phyloP scores from a whole-genome alignment of 495 filamentous ascomycete species.

The Penicillium chermesinum region DNA sequence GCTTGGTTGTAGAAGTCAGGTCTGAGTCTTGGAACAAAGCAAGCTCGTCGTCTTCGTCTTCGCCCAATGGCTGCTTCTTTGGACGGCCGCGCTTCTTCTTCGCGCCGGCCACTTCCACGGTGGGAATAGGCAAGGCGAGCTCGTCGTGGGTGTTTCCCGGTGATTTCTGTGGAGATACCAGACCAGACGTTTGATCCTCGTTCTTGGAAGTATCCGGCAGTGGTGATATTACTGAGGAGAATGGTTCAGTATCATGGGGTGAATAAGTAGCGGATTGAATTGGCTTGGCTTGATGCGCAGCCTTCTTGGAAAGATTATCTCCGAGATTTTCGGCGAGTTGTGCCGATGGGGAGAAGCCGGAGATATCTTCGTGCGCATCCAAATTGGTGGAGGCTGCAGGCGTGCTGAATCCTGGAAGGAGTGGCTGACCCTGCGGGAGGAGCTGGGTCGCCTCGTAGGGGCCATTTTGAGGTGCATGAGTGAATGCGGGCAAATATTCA shows the following conservation, averaged over 20 bases:
- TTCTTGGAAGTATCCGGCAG: conserved; percentile 21
- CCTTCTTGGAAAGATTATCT: conserved; percentile 13
- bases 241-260: conserved; percentile 39
- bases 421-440: background rate
- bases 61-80: conserved; percentile 27
- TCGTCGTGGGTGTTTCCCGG: conserved; percentile 25
- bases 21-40: conserved; percentile 12
- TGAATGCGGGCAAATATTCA: background rate
- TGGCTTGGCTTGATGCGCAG: conserved; percentile 20
- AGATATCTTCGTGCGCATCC: background rate
- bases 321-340: conserved; percentile 4
- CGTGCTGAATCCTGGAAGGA: conserved; percentile 9
- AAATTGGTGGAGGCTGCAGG: conserved; percentile 5
- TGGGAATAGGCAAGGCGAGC: conserved; percentile 19
- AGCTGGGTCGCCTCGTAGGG: conserved; percentile 10
- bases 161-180: conserved; percentile 16
- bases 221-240: conserved; percentile 32
- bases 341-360: conserved; percentile 2
- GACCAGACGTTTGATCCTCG: conserved; percentile 12
- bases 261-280: conserved; percentile 25
- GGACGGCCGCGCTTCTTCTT: conserved; percentile 32
- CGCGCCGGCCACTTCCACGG: conserved; percentile 16
- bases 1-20: conserved; percentile 1
- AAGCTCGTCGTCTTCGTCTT: conserved; percentile 32
- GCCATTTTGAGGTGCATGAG: background rate